A percentile compares a stretch with the other conserved stretches of the same genome.
These are phyloP conservation scores for Ascobolus immersus DNA, from an alignment of 495 filamentous ascomycete genomes.

Conservation along the genomic window DNA sequence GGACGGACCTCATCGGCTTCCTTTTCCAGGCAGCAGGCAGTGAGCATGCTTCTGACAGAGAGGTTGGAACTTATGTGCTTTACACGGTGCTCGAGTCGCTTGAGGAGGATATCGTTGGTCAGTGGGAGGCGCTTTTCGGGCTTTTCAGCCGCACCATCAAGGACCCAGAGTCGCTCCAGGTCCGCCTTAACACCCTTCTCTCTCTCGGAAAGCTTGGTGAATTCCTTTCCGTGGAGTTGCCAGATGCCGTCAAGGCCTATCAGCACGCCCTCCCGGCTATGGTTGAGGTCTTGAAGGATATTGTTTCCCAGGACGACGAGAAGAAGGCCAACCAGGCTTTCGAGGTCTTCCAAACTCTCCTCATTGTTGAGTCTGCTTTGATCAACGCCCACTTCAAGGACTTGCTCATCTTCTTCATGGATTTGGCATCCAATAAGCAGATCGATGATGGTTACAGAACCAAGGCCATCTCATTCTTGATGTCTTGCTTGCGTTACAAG, in stretches of 20 bases:
- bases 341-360: slow-evolving; percentile 88
- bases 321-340: slow-evolving; percentile 71
- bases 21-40: slow-evolving; percentile 48
- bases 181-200: slow-evolving; percentile 82
- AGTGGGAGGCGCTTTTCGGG: slow-evolving; percentile 48
- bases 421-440: slow-evolving; percentile 47
- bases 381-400: slow-evolving; percentile 69
- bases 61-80: slow-evolving; percentile 77
- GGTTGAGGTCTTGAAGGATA: slow-evolving; percentile 67
- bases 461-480: slow-evolving; percentile 79
- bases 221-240: slow-evolving; percentile 64
- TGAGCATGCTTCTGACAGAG: slow-evolving; percentile 48
- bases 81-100: slow-evolving; percentile 72
- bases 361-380: slow-evolving; percentile 69
- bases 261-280: slow-evolving; percentile 60
- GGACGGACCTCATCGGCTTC: slow-evolving; percentile 52
- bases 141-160: slow-evolving; percentile 70
- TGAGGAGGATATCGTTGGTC: slow-evolving; percentile 50
- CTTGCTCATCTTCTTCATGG: slow-evolving; percentile 79
- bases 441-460: slow-evolving; percentile 60
- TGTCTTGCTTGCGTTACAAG: slow-evolving; percentile 72
- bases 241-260: slow-evolving; percentile 40
- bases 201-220: slow-evolving; percentile 75
- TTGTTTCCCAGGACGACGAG: slow-evolving; percentile 53
- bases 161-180: slow-evolving; percentile 72